phyloP scores from a whole-genome alignment of 2,329 filamentous ascomycete genomes.

The Colletotrichum tofieldiae region DNA sequence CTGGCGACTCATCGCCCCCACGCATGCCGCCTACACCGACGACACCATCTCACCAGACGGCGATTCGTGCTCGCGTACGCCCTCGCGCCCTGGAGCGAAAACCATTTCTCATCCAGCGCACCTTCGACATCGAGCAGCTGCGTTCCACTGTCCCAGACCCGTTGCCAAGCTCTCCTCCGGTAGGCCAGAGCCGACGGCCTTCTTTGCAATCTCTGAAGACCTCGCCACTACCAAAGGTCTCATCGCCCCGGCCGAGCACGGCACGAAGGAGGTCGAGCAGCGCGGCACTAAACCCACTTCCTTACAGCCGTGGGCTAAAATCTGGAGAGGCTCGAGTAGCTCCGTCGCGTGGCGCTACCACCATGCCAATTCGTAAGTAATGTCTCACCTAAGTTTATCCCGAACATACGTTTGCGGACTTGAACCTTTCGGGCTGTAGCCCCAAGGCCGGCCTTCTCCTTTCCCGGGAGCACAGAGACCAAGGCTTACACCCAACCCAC shows the following conservation, averaged over 20 bases:
- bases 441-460: constrained; percentile 12
- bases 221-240: constrained; percentile 16
- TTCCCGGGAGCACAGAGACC: constrained; percentile 10
- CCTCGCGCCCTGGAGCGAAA: constrained; percentile 58
- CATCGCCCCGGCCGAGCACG: constrained; percentile 33
- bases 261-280: constrained; percentile 47
- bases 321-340: constrained; percentile 39
- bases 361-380: constrained; percentile 64
- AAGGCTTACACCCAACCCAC: constrained; percentile 28
- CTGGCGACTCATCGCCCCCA: constrained; percentile 21
- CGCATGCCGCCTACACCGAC: constrained; percentile 20
- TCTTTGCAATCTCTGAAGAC: constrained; percentile 38
- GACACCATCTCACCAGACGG: constrained; percentile 46
- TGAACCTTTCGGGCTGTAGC: constrained; percentile 23
- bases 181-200: constrained; percentile 18
- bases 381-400: constrained; percentile 32
- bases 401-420: constrained; percentile 35
- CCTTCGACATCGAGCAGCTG: constrained; percentile 66
- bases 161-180: constrained; percentile 37
- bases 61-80: constrained; percentile 61
- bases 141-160: constrained; percentile 62
- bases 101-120: constrained; percentile 65
- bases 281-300: constrained; percentile 44
- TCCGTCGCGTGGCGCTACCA: constrained; percentile 50
- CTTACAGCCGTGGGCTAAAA: constrained; percentile 42